phyloP scores from a whole-genome alignment of 108 stramenopile genomes.

The Cyclostephanos invisitatus region DNA sequence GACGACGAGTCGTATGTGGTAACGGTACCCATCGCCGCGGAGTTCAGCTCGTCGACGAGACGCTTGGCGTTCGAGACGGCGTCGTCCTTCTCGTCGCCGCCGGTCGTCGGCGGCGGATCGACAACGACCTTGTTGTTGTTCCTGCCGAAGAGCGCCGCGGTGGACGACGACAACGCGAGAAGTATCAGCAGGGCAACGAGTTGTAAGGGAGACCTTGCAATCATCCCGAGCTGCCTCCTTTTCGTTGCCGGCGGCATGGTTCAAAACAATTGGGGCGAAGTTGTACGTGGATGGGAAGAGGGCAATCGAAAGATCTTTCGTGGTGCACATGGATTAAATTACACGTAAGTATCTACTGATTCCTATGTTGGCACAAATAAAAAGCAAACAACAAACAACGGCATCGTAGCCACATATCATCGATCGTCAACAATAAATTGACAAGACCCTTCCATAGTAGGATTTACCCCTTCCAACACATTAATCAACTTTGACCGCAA shows the following conservation, averaged over 20 bases:
- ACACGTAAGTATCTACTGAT: no score
- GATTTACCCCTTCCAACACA: no score
- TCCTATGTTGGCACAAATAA: no score
- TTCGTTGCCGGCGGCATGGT: slow-evolving; percentile 2
- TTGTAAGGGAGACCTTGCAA: not conserved
- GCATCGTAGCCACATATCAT: no score
- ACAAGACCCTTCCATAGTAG: no score
- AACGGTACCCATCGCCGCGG: slow-evolving; percentile 43
- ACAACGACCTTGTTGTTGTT: not conserved
- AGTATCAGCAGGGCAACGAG: not conserved
- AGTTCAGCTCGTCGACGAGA: slow-evolving; percentile 40
- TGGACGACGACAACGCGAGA: not conserved
- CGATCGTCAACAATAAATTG: no score
- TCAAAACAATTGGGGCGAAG: not conserved
- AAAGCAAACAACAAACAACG: no score
- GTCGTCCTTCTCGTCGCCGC: not conserved
- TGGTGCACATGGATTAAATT: no score
- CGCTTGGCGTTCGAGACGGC: slow-evolving; percentile 39
- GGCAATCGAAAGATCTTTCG: no score
- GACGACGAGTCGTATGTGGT: slow-evolving; percentile 26
- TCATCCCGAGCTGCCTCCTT: not conserved
- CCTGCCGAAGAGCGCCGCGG: not conserved
- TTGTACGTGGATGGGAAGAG: no score
- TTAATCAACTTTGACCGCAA: no score
- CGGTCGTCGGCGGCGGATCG: not conserved